phyloP scores from a whole-genome alignment of 1,284 basidiomycete genomes.

The Leccinum olivaceoglutinosum region DNA sequence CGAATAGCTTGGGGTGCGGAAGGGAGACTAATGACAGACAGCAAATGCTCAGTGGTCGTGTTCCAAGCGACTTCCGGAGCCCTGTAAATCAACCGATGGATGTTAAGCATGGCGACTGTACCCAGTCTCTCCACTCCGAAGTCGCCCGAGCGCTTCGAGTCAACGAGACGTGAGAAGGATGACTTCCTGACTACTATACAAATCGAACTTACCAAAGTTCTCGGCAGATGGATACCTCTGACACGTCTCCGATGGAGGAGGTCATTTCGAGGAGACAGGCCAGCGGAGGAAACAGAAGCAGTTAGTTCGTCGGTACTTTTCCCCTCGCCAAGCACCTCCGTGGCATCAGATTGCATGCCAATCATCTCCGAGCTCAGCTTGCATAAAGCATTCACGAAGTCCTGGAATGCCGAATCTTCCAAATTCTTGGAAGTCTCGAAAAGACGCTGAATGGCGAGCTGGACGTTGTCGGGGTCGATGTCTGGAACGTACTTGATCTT shows the following conservation, averaged over 20 bases:
- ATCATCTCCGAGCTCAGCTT: slow-evolving; percentile 87
- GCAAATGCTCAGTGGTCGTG: slow-evolving; percentile 71
- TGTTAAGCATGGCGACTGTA: slow-evolving; percentile 75
- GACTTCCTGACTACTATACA: neutral
- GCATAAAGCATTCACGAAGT: slow-evolving; percentile 81
- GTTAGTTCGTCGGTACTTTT: slow-evolving; percentile 40
- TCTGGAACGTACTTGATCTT: slow-evolving; percentile 48
- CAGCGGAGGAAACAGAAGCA: slow-evolving; percentile 28
- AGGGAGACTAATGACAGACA: slow-evolving; percentile 65
- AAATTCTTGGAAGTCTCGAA: slow-evolving; percentile 83
- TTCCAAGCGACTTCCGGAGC: slow-evolving; percentile 85
- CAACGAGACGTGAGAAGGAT: neutral
- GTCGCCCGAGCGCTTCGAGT: slow-evolving; percentile 61
- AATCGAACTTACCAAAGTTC: slow-evolving; percentile 55
- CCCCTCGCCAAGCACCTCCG: slow-evolving; percentile 28
- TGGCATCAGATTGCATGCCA: slow-evolving; percentile 62
- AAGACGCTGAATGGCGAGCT: slow-evolving; percentile 67
- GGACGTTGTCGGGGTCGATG: slow-evolving; percentile 70
- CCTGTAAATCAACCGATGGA: slow-evolving; percentile 77
- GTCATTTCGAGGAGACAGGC: slow-evolving; percentile 38
- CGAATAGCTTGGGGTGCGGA: slow-evolving; percentile 76
- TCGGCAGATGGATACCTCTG: slow-evolving; percentile 80
- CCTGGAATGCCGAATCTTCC: slow-evolving; percentile 77
- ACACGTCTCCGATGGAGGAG: slow-evolving; percentile 63
- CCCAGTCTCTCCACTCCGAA: slow-evolving; percentile 88